A percentile compares a stretch with the other conserved stretches of the same genome.
Conservation (phyloP, 495 filamentous ascomycete species). For the Lophiostoma macrostomum region DNA sequence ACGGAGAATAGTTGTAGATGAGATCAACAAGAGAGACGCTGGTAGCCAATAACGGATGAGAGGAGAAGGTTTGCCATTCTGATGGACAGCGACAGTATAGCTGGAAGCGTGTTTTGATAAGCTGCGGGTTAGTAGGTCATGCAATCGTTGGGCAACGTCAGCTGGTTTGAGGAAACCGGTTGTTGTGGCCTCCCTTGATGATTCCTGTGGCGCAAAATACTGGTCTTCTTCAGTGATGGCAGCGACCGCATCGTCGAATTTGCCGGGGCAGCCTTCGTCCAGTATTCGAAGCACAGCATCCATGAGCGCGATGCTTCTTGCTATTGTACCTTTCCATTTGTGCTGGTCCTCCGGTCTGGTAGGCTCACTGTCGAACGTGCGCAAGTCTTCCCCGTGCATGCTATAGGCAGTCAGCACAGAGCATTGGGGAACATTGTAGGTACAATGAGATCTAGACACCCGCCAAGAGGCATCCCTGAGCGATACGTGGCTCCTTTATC, state of each 20-base stretch:
- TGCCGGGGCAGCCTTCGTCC: slow-evolving; percentile 53
- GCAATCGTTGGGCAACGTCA: slow-evolving; percentile 63
- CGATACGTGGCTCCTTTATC: too few species aligned
- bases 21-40: slow-evolving; percentile 57
- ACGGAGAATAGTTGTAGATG: slow-evolving; percentile 75
- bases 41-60: slow-evolving; percentile 87
- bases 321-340: slow-evolving; percentile 69
- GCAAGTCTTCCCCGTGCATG: slow-evolving; percentile 40
- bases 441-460: too few species aligned
- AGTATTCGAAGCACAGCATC: slow-evolving; percentile 69
- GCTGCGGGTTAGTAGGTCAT: slow-evolving; percentile 57
- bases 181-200: slow-evolving; percentile 35
- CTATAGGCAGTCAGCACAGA: neutral
- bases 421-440: neutral
- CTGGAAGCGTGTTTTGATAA: slow-evolving; percentile 57
- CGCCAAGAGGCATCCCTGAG: too few species aligned
- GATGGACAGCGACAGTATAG: slow-evolving; percentile 48
- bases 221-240: slow-evolving; percentile 59
- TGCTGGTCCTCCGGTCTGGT: slow-evolving; percentile 45
- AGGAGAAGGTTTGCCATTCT: slow-evolving; percentile 72
- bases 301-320: slow-evolving; percentile 73
- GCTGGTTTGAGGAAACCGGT: slow-evolving; percentile 49
- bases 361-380: slow-evolving; percentile 43
- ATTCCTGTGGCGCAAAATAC: slow-evolving; percentile 44
- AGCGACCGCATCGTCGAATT: slow-evolving; percentile 76